Evolutionary conservation across 352 stramenopile species (phyloP).

Genomic region (Halophytophthora polymorphica): DNA sequence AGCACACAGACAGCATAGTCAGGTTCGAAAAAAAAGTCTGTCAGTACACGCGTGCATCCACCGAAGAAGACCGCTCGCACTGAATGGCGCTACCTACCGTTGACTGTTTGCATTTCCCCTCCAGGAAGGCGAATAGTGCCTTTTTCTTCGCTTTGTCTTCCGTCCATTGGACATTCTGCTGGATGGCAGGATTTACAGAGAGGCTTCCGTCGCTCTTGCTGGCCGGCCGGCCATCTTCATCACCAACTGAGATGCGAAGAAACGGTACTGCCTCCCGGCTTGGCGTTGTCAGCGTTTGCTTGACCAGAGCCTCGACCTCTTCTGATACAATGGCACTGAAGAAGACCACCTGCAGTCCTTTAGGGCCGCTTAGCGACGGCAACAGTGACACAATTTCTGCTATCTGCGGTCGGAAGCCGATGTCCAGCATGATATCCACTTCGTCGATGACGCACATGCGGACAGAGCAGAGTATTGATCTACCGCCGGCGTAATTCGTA

Average conservation of each 20-base stretch:
- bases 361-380: not conserved
- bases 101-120: constrained; percentile 27
- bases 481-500: constrained; percentile 27
- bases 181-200: constrained; percentile 29
- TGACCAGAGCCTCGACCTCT: constrained; percentile 38
- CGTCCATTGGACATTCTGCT: constrained; percentile 42
- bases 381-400: constrained; percentile 44
- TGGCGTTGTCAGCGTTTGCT: constrained; percentile 21
- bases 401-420: constrained; percentile 53
- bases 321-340: constrained; percentile 56
- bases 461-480: constrained; percentile 17
- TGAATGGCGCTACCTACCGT: constrained; percentile 32
- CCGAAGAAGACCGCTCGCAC: not conserved
- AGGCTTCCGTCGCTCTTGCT: not conserved
- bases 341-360: constrained; percentile 45
- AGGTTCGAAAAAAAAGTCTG: constrained; percentile 3
- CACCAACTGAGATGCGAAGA: constrained; percentile 31
- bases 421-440: constrained; percentile 70
- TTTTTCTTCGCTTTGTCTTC: constrained; percentile 65
- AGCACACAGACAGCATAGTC: too few species aligned
- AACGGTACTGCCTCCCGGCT: constrained; percentile 10
- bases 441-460: constrained; percentile 61
- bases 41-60: not conserved
- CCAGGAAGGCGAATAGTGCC: constrained; percentile 40
- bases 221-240: constrained; percentile 2